Evolutionary conservation across 2,329 filamentous ascomycete species (phyloP).

Genomic region (Anisogramma anomala): DNA sequence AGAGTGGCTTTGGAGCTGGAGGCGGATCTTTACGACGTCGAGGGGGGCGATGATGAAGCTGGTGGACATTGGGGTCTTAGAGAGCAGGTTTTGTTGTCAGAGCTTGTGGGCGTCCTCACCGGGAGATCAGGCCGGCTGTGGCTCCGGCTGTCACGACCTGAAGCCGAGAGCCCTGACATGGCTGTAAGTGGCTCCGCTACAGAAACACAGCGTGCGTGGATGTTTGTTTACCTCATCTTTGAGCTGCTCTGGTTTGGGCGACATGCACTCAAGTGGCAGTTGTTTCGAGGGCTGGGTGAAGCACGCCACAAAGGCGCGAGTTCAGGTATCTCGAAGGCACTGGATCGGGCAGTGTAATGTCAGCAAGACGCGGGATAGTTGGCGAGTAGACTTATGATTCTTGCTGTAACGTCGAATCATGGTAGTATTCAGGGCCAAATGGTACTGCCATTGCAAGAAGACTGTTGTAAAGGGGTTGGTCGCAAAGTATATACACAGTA

Average conservation of each 20-base stretch:
- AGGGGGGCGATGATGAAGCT: slow-evolving; percentile 91
- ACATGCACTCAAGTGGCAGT: slow-evolving; percentile 29
- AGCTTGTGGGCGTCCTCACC: slow-evolving; percentile 38
- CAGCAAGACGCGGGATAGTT: no score
- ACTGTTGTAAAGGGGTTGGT: no score
- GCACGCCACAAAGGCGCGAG: background rate
- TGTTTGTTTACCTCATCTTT: slow-evolving; percentile 43
- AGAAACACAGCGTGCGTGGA: background rate
- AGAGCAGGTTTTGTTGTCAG: background rate
- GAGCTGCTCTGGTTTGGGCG: slow-evolving; percentile 34
- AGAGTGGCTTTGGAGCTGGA: slow-evolving; percentile 85
- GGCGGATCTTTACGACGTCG: slow-evolving; percentile 94
- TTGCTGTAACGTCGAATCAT: no score
- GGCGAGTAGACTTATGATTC: no score
- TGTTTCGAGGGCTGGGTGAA: background rate
- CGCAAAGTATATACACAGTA: no score
- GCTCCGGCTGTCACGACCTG: slow-evolving; percentile 47
- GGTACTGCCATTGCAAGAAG: no score
- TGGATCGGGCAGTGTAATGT: no score
- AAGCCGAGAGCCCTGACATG: slow-evolving; percentile 39
- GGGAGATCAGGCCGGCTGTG: slow-evolving; percentile 73
- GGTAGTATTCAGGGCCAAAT: no score
- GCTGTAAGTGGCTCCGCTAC: background rate
- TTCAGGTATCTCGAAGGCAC: background rate
- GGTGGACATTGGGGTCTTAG: background rate